These are phyloP conservation scores for Tricholoma terreum DNA, from an alignment of 768 basidiomycete species.

Conservation along the genomic window DNA sequence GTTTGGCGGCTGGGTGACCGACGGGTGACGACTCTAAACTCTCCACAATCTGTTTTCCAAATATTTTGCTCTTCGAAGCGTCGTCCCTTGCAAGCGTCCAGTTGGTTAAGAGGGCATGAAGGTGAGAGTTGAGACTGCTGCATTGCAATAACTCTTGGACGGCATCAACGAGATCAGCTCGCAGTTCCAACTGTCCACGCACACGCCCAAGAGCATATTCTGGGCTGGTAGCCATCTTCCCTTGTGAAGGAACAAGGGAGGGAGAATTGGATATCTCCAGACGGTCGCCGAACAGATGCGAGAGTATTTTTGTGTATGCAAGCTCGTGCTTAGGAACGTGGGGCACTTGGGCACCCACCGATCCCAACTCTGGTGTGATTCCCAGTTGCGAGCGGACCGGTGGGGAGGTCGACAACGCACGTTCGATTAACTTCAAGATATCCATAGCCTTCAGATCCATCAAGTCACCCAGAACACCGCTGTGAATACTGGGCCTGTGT, in stretches of 20 bases:
- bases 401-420: slow-evolving; percentile 29
- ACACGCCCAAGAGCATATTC: slow-evolving; percentile 94
- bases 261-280: slow-evolving; percentile 88
- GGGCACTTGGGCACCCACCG: slow-evolving; percentile 36
- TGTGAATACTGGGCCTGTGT: slow-evolving; percentile 53
- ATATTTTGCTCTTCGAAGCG: slow-evolving; percentile 49
- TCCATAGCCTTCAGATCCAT: slow-evolving; percentile 38
- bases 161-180: slow-evolving; percentile 60
- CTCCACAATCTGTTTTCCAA: slow-evolving; percentile 57
- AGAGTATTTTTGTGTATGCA: slow-evolving; percentile 87
- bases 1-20: slow-evolving; percentile 44
- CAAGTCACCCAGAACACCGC: slow-evolving; percentile 57
- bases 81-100: slow-evolving; percentile 84
- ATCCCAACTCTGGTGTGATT: slow-evolving; percentile 20
- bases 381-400: slow-evolving; percentile 52
- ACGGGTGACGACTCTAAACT: slow-evolving; percentile 41
- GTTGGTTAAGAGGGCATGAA: slow-evolving; percentile 70
- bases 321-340: slow-evolving; percentile 88
- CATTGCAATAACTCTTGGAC: slow-evolving; percentile 65
- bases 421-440: slow-evolving; percentile 51
- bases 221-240: slow-evolving; percentile 80
- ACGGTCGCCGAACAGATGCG: slow-evolving; percentile 73
- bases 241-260: slow-evolving; percentile 62
- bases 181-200: slow-evolving; percentile 74
- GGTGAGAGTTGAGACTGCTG: slow-evolving; percentile 42